These are phyloP conservation scores for Candida piceae DNA, from an alignment of 805 yeast species.

Conservation along the genomic window DNA sequence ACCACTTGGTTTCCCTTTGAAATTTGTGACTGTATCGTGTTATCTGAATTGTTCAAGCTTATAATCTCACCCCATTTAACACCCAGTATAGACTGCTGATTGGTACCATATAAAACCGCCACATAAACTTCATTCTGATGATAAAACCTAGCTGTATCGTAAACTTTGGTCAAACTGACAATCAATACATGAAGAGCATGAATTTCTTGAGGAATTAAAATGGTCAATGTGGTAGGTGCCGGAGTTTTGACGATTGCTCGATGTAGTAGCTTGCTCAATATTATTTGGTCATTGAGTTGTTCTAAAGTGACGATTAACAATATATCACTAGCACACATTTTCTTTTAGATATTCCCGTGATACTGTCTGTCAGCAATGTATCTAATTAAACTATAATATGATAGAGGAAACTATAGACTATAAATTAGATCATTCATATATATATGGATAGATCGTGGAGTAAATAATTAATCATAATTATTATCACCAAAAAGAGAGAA, in stretches of 20 bases:
- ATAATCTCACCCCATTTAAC: constrained; percentile 2
- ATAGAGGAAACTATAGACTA: no score
- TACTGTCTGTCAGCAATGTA: no score
- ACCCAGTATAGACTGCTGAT: constrained; percentile 1
- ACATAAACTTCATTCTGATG: constrained; percentile 2
- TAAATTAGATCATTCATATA: neutral
- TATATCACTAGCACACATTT: neutral
- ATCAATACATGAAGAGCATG: constrained; percentile 6
- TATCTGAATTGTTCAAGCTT: neutral
- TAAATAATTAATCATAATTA: no score
- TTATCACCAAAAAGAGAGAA: no score
- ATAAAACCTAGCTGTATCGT: constrained; percentile 17
- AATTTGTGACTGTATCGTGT: no score
- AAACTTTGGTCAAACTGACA: constrained; percentile 3
- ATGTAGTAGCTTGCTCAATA: constrained; percentile 3
- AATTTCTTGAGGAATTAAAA: constrained; percentile 16
- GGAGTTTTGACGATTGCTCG: neutral
- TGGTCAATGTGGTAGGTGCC: constrained; percentile 4
- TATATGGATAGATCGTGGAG: neutral
- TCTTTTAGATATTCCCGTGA: neutral
- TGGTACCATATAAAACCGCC: constrained; percentile 10
- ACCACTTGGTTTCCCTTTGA: no score
- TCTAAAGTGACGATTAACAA: constrained; percentile 1
- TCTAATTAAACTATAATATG: no score
- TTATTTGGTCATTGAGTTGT: constrained; percentile 1